These are phyloP conservation scores for Salix udensis DNA, from an alignment of 345 rosid genomes.

Conservation along the genomic window DNA sequence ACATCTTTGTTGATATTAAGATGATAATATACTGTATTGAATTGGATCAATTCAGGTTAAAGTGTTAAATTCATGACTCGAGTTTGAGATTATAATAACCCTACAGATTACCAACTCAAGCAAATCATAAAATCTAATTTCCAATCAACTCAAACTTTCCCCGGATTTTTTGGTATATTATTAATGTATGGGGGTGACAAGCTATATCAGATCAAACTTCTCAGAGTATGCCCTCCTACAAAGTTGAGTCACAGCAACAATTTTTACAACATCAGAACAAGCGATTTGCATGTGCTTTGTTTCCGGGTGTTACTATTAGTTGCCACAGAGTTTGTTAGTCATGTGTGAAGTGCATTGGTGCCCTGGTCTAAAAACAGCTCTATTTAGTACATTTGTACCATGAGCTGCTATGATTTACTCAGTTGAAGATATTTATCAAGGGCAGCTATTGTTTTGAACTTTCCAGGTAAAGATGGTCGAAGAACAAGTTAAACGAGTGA, in stretches of 20 bases:
- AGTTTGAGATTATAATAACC: too few species aligned
- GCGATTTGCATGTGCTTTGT: background rate
- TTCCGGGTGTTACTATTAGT: background rate
- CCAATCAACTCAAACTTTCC: too few species aligned
- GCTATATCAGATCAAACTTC: background rate
- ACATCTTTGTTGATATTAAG: too few species aligned
- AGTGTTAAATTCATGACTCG: too few species aligned
- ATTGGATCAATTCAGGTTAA: too few species aligned
- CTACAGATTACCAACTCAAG: too few species aligned
- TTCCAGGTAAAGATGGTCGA: constrained; percentile 97
- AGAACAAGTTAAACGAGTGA: constrained; percentile 85
- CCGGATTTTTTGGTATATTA: too few species aligned
- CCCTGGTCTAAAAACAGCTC: background rate
- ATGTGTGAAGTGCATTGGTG: background rate
- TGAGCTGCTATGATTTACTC: background rate
- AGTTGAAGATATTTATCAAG: constrained; percentile 13
- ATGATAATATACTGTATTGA: too few species aligned
- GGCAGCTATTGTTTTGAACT: constrained; percentile 12
- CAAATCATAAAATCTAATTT: too few species aligned
- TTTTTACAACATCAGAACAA: background rate
- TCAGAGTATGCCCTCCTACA: background rate
- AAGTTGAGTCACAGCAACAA: background rate
- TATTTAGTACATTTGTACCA: background rate
- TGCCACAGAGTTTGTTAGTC: background rate
- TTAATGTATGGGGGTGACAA: background rate